phyloP scores from a whole-genome alignment of 352 stramenopile genomes.

The Globisporangium cederbergense region DNA sequence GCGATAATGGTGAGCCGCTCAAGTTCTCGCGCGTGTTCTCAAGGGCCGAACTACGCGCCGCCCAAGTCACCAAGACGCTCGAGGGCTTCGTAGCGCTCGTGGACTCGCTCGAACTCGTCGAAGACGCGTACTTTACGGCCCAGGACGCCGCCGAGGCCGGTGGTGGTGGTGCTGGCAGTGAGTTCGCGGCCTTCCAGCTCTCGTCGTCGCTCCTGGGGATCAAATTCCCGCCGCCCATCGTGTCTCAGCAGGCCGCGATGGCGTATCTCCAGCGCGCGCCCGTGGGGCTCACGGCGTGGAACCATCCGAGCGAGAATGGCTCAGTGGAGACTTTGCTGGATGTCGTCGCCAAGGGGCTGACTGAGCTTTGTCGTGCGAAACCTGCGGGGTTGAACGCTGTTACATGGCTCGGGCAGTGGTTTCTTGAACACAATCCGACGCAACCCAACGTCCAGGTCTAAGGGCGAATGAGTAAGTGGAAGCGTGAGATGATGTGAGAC shows the following conservation, averaged over 20 bases:
- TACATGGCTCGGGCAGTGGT: conserved; percentile 79
- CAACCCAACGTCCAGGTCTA: conserved; percentile 68
- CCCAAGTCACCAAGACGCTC: conserved; percentile 51
- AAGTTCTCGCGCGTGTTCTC: conserved; percentile 73
- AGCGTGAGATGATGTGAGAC: no score
- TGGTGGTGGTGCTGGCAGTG: conserved; percentile 21
- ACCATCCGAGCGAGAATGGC: conserved; percentile 9
- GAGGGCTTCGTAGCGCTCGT: conserved; percentile 58
- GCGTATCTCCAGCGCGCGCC: conserved; percentile 57
- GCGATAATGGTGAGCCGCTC: conserved; percentile 30
- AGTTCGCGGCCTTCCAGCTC: conserved; percentile 55
- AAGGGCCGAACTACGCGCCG: conserved; percentile 35
- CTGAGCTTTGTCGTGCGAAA: conserved; percentile 81
- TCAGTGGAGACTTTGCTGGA: conserved; percentile 40
- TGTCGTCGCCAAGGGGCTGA: conserved; percentile 69
- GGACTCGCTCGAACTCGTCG: conserved; percentile 62
- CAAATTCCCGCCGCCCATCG: conserved; percentile 47
- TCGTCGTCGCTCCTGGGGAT: conserved; percentile 61
- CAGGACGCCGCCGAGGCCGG: conserved; percentile 27
- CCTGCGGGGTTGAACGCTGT: conserved; percentile 70
- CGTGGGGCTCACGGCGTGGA: conserved; percentile 51
- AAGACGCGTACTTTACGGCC: conserved; percentile 61
- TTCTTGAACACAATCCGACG: conserved; percentile 85
- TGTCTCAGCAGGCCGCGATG: conserved; percentile 51
- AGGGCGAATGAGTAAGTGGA: neutral